These are phyloP conservation scores for Phytophthora pinifolia DNA, from an alignment of 352 stramenopile genomes.

Conservation along the genomic window DNA sequence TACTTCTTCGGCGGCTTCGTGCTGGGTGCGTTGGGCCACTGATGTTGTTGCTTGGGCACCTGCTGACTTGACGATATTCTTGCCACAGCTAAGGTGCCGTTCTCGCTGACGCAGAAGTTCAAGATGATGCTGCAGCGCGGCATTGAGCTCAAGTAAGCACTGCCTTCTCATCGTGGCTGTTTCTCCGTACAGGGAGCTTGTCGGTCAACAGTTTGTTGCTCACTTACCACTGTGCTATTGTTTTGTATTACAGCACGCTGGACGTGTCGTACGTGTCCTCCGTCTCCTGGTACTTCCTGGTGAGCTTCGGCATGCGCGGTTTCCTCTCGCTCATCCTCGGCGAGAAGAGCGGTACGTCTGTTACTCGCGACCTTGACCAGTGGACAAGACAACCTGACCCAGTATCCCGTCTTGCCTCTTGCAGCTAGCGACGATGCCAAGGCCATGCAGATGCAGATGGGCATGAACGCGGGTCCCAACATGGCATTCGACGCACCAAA, in stretches of 20 bases:
- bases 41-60: neutral
- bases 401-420: neutral
- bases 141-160: slow-evolving; percentile 90
- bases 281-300: slow-evolving; percentile 98
- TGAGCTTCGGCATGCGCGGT: slow-evolving; percentile 98
- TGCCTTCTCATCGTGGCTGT: neutral
- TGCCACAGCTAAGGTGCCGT: slow-evolving; percentile 94
- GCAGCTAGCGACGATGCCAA: slow-evolving; percentile 86
- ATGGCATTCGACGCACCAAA: slow-evolving; percentile 91
- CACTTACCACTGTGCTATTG: slow-evolving; percentile 1
- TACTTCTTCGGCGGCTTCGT: slow-evolving; percentile 99
- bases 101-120: slow-evolving; percentile 97
- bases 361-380: neutral
- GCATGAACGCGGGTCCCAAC: slow-evolving; percentile 82
- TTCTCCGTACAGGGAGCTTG: no score
- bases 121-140: slow-evolving; percentile 98
- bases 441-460: slow-evolving; percentile 93
- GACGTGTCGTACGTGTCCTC: slow-evolving; percentile 98
- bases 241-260: slow-evolving; percentile 73
- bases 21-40: slow-evolving; percentile 57
- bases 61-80: neutral
- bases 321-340: slow-evolving; percentile 97
- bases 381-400: slow-evolving; percentile 5
- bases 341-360: slow-evolving; percentile 74
- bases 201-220: neutral